These are phyloP conservation scores for Beauveria sp. DNA, from an alignment of 2,329 filamentous ascomycete species.

Conservation along the genomic window DNA sequence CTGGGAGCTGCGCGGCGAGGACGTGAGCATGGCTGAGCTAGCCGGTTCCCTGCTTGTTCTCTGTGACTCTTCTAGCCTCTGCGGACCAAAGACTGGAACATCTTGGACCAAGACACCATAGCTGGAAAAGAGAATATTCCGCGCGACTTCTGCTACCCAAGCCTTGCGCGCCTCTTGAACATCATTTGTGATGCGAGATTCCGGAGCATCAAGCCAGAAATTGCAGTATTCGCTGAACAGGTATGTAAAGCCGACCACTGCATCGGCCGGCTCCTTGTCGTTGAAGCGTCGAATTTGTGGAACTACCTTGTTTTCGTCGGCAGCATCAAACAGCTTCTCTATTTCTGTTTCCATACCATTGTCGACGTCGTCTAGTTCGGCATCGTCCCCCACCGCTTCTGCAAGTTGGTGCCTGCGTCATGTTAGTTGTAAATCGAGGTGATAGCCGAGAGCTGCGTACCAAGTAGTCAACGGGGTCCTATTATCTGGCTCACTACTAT, in stretches of 20 bases:
- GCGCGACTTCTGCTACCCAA: conserved; percentile 27
- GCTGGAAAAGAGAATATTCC: conserved; percentile 27
- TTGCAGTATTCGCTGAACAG: conserved; percentile 22
- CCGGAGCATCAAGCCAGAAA: conserved; percentile 25
- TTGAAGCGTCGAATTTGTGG: conserved; percentile 22
- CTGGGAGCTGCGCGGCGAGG: conserved; percentile 3
- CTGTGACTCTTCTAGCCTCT: conserved; percentile 9
- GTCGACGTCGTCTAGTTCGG: conserved; percentile 10
- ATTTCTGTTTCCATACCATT: conserved; percentile 22
- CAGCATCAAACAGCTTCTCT: conserved; percentile 20
- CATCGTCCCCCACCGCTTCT: background rate
- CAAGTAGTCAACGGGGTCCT: conserved; percentile 26
- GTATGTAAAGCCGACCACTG: conserved; percentile 20
- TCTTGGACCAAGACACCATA: conserved; percentile 29
- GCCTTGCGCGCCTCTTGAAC: conserved; percentile 18
- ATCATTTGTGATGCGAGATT: conserved; percentile 18
- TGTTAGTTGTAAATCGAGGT: background rate
- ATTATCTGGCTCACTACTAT: conserved; percentile 19
- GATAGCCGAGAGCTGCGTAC: conserved; percentile 17
- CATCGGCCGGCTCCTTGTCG: conserved; percentile 18
- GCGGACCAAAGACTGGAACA: conserved; percentile 21
- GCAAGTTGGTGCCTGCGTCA: conserved; percentile 2
- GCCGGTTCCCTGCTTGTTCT: background rate
- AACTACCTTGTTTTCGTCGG: conserved; percentile 22
- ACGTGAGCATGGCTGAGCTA: conserved; percentile 12